Evolutionary conservation across 805 yeast species (phyloP).

Genomic region (Yamadazyma endophytica): DNA sequence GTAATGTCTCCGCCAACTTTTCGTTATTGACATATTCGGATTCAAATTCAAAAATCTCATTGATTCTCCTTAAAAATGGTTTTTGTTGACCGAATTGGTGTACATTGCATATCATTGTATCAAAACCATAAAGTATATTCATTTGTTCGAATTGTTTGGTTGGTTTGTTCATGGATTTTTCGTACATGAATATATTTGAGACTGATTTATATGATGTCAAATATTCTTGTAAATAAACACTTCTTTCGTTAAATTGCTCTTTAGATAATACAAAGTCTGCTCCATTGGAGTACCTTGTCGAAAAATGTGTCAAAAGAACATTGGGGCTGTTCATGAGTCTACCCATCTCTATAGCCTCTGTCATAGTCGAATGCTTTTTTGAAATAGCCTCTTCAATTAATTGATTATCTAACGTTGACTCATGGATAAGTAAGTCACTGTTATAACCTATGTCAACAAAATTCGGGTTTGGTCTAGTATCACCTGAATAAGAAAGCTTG

Average conservation of each 20-base stretch:
- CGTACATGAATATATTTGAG: conserved; percentile 22
- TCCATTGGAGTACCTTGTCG: conserved; percentile 66
- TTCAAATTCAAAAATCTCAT: conserved; percentile 20
- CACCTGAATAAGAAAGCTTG: conserved; percentile 88
- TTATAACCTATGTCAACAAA: conserved; percentile 64
- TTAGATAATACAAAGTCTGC: conserved; percentile 24
- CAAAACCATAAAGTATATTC: conserved; percentile 38
- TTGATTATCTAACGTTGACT: conserved; percentile 85
- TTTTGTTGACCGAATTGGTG: conserved; percentile 24
- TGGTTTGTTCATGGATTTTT: conserved; percentile 3
- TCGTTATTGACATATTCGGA: conserved; percentile 19
- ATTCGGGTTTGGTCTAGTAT: conserved; percentile 74
- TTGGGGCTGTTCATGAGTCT: conserved; percentile 67
- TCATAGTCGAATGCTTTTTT: conserved; percentile 83
- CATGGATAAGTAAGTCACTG: conserved; percentile 82
- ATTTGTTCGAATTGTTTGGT: conserved; percentile 22
- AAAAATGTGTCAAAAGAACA: conserved; percentile 83
- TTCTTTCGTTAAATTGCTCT: conserved; percentile 17
- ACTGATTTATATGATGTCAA: conserved; percentile 16
- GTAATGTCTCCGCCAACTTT: conserved; percentile 20
- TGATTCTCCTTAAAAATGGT: conserved; percentile 10
- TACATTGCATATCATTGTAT: conserved; percentile 30
- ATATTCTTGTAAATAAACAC: conserved; percentile 23
- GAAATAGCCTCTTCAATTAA: conserved; percentile 70
- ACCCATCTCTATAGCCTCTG: conserved; percentile 76